These are phyloP conservation scores for Cladosporium sphaerospermum DNA, from an alignment of 2,329 filamentous ascomycete species.

Conservation along the genomic window DNA sequence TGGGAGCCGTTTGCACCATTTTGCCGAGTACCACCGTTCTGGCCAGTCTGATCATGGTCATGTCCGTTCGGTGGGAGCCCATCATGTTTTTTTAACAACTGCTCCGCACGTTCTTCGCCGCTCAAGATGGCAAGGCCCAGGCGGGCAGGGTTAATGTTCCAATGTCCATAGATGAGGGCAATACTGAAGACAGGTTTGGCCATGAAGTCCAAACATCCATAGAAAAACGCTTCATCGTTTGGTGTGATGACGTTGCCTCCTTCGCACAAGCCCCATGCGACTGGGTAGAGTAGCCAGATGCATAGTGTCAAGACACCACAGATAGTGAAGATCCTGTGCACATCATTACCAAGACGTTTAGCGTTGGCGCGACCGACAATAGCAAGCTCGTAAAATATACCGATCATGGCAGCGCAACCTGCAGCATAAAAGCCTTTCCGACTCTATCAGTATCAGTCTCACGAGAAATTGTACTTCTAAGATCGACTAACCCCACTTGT, in stretches of 20 bases:
- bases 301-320: conserved; percentile 48
- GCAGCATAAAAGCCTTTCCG: conserved; percentile 26
- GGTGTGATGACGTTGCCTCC: conserved; percentile 58
- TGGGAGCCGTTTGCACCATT: not conserved
- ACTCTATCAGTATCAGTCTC: conserved; percentile 20
- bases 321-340: conserved; percentile 44
- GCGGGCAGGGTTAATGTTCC: conserved; percentile 50
- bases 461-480: no score
- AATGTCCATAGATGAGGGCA: conserved; percentile 52
- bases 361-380: conserved; percentile 50
- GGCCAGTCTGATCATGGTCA: not conserved
- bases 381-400: conserved; percentile 47
- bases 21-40: conserved; percentile 2
- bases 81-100: conserved; percentile 5
- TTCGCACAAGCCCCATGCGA: conserved; percentile 54
- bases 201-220: conserved; percentile 56
- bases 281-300: conserved; percentile 56
- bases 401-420: conserved; percentile 43
- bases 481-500: conserved; percentile 57
- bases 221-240: conserved; percentile 59
- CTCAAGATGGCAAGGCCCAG: conserved; percentile 40
- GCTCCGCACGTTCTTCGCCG: not conserved
- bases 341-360: conserved; percentile 42
- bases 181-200: conserved; percentile 55
- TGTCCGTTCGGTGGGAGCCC: not conserved